phyloP scores from a whole-genome alignment of 495 filamentous ascomycete genomes.

The Jackrogersella minutella region DNA sequence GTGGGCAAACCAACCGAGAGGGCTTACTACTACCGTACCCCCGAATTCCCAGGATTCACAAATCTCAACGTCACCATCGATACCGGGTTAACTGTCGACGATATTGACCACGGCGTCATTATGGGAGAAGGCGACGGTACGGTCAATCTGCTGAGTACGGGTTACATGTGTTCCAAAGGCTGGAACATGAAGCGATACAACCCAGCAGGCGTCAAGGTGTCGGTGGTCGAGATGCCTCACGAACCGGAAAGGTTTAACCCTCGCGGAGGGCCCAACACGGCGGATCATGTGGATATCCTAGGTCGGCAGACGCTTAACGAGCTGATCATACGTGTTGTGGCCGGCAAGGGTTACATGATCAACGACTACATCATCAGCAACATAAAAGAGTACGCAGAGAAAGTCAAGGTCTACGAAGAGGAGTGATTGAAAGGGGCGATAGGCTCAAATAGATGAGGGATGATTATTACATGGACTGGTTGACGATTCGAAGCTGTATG shows the following conservation, averaged over 20 bases:
- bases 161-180: conserved; percentile 96
- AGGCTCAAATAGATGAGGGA: conserved; percentile 10
- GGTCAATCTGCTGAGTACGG: conserved; percentile 84
- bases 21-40: conserved; percentile 86
- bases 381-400: conserved; percentile 81
- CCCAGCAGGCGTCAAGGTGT: conserved; percentile 80
- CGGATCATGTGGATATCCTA: conserved; percentile 96
- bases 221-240: conserved; percentile 93
- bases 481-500: conserved; percentile 6
- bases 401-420: conserved; percentile 72
- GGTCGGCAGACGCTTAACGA: conserved; percentile 90
- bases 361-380: conserved; percentile 78
- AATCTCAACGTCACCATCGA: conserved; percentile 91
- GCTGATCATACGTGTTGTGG: conserved; percentile 84
- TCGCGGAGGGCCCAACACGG: conserved; percentile 92
- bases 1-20: conserved; percentile 91
- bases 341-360: conserved; percentile 84
- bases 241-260: conserved; percentile 93
- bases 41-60: conserved; percentile 66
- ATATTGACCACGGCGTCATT: conserved; percentile 84
- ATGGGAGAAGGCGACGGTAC: conserved; percentile 97
- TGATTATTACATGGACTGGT: not conserved
- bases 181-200: conserved; percentile 96
- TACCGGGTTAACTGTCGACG: conserved; percentile 70
- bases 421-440: conserved; percentile 1